phyloP scores from a whole-genome alignment of 768 basidiomycete genomes.

The Cytidiella melzeri region DNA sequence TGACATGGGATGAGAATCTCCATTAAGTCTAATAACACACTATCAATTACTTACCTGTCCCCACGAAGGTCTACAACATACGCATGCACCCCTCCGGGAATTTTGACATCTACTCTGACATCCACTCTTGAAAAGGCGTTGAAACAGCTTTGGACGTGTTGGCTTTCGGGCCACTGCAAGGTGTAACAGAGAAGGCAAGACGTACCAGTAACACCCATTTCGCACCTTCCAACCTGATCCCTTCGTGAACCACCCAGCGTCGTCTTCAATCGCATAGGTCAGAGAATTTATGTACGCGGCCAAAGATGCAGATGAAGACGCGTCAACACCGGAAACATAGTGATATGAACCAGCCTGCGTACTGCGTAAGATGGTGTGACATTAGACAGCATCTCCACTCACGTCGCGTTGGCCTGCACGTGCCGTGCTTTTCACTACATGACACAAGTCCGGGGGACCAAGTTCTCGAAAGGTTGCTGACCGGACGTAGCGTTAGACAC shows the following conservation, averaged over 20 bases:
- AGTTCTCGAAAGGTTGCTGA: slow-evolving; percentile 93
- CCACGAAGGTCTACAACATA: slow-evolving; percentile 93
- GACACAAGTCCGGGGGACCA: slow-evolving; percentile 94
- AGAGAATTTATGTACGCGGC: slow-evolving; percentile 98
- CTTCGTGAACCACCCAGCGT: slow-evolving; percentile 87
- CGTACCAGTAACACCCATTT: slow-evolving; percentile 89
- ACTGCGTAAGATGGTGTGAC: slow-evolving; percentile 3
- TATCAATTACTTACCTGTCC: slow-evolving; percentile 62
- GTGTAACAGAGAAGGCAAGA: no score
- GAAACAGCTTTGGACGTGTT: slow-evolving; percentile 65
- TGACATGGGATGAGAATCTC: slow-evolving; percentile 20
- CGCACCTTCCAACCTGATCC: slow-evolving; percentile 83
- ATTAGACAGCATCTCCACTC: slow-evolving; percentile 29
- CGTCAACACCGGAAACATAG: slow-evolving; percentile 97
- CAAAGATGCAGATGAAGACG: slow-evolving; percentile 93
- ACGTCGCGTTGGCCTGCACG: slow-evolving; percentile 84
- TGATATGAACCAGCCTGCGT: slow-evolving; percentile 90
- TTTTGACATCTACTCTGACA: slow-evolving; percentile 95
- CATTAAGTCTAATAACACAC: slow-evolving; percentile 9
- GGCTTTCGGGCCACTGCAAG: no score
- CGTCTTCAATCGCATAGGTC: slow-evolving; percentile 93
- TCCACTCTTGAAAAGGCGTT: slow-evolving; percentile 98
- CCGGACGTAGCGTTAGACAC: slow-evolving; percentile 10
- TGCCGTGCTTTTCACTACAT: slow-evolving; percentile 90
- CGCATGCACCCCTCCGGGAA: slow-evolving; percentile 93